Evolutionary conservation across 148 eudicot genomes (phyloP).

Genomic region (Rheum nobile): DNA sequence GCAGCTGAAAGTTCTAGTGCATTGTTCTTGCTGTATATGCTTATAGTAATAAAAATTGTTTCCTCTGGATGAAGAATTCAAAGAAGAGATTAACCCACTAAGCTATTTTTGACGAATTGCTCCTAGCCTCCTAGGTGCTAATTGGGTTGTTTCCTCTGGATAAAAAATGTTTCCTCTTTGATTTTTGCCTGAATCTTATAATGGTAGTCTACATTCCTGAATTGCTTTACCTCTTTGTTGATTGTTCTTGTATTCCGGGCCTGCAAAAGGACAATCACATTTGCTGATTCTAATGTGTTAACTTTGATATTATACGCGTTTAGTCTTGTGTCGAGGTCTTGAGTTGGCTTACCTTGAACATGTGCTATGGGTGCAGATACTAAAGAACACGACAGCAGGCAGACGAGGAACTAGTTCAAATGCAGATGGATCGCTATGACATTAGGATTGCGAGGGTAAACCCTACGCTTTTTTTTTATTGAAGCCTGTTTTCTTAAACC

Average conservation of each 20-base stretch:
- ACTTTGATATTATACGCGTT: not conserved
- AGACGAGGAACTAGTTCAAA: constrained; percentile 2
- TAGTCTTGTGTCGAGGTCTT: not conserved
- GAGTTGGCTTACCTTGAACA: not conserved
- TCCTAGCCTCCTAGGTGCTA: too few species aligned
- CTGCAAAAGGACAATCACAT: not conserved
- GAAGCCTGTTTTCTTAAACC: not conserved
- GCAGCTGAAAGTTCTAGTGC: not conserved
- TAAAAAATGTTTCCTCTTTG: too few species aligned
- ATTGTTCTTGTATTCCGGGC: not conserved
- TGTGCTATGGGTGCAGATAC: constrained; percentile 2
- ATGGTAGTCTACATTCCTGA: too few species aligned
- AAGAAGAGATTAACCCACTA: too few species aligned
- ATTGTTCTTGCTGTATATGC: not conserved
- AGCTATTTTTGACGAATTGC: too few species aligned
- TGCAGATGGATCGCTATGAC: constrained; percentile 1
- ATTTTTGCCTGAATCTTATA: too few species aligned
- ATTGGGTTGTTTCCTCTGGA: too few species aligned
- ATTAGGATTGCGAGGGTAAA: not conserved
- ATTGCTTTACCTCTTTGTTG: not conserved
- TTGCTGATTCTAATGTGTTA: not conserved
- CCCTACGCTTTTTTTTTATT: not conserved
- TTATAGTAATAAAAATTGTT: too few species aligned
- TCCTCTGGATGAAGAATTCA: too few species aligned
- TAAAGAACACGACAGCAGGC: constrained; percentile 3